Evolutionary conservation across 1,284 basidiomycete genomes (phyloP).

Genomic region (Ustilago xerochloae): DNA sequence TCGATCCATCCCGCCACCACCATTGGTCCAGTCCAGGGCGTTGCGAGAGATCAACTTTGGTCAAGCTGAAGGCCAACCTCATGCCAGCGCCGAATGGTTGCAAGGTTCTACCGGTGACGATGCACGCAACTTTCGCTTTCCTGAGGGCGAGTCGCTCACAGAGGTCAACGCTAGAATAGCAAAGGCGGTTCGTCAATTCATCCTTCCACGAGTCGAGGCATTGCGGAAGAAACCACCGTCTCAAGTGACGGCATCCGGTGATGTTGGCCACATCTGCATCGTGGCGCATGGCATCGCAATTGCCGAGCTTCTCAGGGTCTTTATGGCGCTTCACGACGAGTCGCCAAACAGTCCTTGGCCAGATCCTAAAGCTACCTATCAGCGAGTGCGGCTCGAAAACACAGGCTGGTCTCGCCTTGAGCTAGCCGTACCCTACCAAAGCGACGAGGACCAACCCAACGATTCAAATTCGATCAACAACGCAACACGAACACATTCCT

Average conservation of each 20-base stretch:
- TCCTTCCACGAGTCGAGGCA: slow-evolving; percentile 74
- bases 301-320: slow-evolving; percentile 70
- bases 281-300: slow-evolving; percentile 85
- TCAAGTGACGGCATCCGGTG: slow-evolving; percentile 4
- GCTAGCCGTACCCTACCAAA: slow-evolving; percentile 59
- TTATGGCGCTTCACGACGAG: slow-evolving; percentile 54
- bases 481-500: neutral
- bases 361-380: slow-evolving; percentile 66
- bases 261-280: slow-evolving; percentile 74
- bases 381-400: slow-evolving; percentile 70
- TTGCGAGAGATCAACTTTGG: slow-evolving; percentile 75
- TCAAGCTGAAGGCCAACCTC: slow-evolving; percentile 77
- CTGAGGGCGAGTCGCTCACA: slow-evolving; percentile 78
- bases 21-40: slow-evolving; percentile 71
- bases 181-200: slow-evolving; percentile 73
- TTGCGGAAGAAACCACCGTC: slow-evolving; percentile 34
- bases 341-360: slow-evolving; percentile 54
- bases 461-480: neutral
- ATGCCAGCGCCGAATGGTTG: slow-evolving; percentile 63
- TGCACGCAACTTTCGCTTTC: slow-evolving; percentile 74
- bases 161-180: slow-evolving; percentile 77
- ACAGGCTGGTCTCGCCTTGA: slow-evolving; percentile 71
- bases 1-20: slow-evolving; percentile 72
- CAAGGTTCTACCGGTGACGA: slow-evolving; percentile 56
- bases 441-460: neutral